These are phyloP conservation scores for Penicilliopsis zonata DNA, from an alignment of 495 filamentous ascomycete species.

Conservation along the genomic window DNA sequence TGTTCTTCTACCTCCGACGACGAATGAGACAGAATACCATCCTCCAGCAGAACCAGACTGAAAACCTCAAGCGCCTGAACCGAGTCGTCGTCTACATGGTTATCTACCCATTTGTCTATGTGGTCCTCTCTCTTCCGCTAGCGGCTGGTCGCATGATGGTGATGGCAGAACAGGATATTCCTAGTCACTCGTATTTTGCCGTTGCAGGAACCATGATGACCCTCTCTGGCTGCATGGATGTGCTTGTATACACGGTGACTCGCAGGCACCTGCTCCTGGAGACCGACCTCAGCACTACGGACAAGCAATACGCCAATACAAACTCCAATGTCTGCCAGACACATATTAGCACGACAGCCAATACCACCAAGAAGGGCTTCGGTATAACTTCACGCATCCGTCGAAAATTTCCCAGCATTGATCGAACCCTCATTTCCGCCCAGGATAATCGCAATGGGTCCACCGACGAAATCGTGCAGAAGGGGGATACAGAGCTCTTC, in stretches of 20 bases:
- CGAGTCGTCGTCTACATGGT: slow-evolving; percentile 55
- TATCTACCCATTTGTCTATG: slow-evolving; percentile 60
- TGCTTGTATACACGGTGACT: slow-evolving; percentile 50
- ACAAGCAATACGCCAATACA: slow-evolving; percentile 13
- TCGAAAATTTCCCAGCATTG: slow-evolving; percentile 7
- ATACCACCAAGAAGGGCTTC: slow-evolving; percentile 7
- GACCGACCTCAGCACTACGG: slow-evolving; percentile 21
- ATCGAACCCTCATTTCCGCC: slow-evolving; percentile 8
- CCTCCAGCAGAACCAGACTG: slow-evolving; percentile 20
- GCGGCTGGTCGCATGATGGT: slow-evolving; percentile 60
- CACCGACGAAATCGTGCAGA: slow-evolving; percentile 26
- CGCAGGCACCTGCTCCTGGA: slow-evolving; percentile 25
- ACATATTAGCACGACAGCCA: slow-evolving; percentile 15
- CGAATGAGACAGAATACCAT: slow-evolving; percentile 25
- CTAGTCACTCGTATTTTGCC: slow-evolving; percentile 47
- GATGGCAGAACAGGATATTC: slow-evolving; percentile 37
- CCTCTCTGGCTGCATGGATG: slow-evolving; percentile 59
- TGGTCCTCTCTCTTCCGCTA: slow-evolving; percentile 56
- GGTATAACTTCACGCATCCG: slow-evolving; percentile 13
- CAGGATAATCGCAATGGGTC: slow-evolving; percentile 20
- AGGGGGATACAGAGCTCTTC: slow-evolving; percentile 19
- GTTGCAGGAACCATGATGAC: slow-evolving; percentile 58
- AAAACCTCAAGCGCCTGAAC: slow-evolving; percentile 25
- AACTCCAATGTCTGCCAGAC: slow-evolving; percentile 15
- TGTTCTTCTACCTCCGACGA: slow-evolving; percentile 47